Evolutionary conservation across 495 filamentous ascomycete species (phyloP), one percentile per base, ranked within the genome.

Genomic region (Massariosphaeria phaeospora): DNA sequence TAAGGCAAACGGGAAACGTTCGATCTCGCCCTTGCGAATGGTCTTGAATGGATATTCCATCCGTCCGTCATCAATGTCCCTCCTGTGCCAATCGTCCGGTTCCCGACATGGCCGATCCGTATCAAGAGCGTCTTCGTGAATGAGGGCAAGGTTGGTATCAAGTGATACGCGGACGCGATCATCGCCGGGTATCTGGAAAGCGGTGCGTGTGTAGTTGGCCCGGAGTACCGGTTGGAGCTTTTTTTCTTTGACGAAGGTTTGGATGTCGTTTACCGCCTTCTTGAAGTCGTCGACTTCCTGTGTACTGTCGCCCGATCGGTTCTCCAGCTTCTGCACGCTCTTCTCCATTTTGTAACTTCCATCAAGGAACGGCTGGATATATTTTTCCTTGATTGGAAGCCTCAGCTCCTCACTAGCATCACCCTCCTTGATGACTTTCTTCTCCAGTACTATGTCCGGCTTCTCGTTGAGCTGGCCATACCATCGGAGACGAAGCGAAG

Each of bases 151-250:
- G 57, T 95, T 81, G 0, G 91, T 97, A 66, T 98, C 93, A 48
- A 98, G 84, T 0, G 88, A 89, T 54, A 96, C 87, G 31, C 94
- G 80, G 27, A 98, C 84, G 25, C 89, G 84, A 67, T 93, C 83
- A 67, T 97, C 89, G 4, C 88, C 84, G 12, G 93, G 93, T 39
- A 96, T 95, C 66, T 98, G 91, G 75, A 96, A 98, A 3, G 93
- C 93, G 0, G 90, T 95, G 34, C 94, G 85, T 11, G 83, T 89
- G 67, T 97, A 97, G 69, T 93, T 94, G 44, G 93, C 94, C 18
- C 93, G 82, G 31, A 97, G 70, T 52, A 95, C 79, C 5, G 93
- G 93, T 68, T 91, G 79, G 30, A 98, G 76, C 50, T 86, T 78
- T 62, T 86, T 77, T 26, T 85, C 79, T 59, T 81, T 79, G 66